A percentile compares a stretch with the other conserved stretches of the same genome.
Evolutionary conservation across 1,139 yeast species (phyloP).

Genomic region (Scheffersomyces cryptocercus): DNA sequence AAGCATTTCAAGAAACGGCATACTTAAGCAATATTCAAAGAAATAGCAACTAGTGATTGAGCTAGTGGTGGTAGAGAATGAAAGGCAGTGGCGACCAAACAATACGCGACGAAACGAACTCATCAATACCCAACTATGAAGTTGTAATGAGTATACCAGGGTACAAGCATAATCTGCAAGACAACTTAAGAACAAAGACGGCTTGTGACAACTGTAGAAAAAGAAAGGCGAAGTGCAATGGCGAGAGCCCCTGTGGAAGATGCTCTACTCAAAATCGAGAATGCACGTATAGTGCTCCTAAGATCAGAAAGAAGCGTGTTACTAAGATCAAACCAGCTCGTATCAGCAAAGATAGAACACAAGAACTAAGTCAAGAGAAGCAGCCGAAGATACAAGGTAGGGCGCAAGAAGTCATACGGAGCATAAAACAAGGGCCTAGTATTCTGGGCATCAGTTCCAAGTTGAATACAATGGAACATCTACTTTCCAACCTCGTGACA

Average conservation of each 20-base stretch:
- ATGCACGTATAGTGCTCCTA: constrained; percentile 18
- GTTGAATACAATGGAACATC: constrained; percentile 10
- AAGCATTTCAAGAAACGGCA: too few relatives aligned
- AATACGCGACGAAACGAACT: too few relatives aligned
- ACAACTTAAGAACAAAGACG: constrained; percentile 13
- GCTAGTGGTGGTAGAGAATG: too few relatives aligned
- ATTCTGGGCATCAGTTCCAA: constrained; percentile 10
- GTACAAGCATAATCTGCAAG: too few relatives aligned
- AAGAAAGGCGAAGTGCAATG: constrained; percentile 27
- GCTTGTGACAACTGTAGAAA: constrained; percentile 28
- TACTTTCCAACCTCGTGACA: constrained; percentile 8
- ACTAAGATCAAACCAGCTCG: constrained; percentile 3
- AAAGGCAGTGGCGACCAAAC: too few relatives aligned
- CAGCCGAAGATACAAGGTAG: too few relatives aligned
- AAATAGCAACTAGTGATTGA: too few relatives aligned
- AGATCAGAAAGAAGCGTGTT: constrained; percentile 15
- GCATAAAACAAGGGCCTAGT: neutral
- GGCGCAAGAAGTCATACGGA: too few relatives aligned
- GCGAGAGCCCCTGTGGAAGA: constrained; percentile 21
- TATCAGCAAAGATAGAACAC: neutral
- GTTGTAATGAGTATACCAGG: too few relatives aligned
- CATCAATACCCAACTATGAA: too few relatives aligned
- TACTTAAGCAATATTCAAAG: too few relatives aligned
- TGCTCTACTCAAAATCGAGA: constrained; percentile 13
- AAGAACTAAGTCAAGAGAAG: neutral